Percentiles rank a stretch among this genome's conserved stretches.
Evolutionary conservation across 116 monocot species (phyloP).

Genomic region (Posidonia oceanica): DNA sequence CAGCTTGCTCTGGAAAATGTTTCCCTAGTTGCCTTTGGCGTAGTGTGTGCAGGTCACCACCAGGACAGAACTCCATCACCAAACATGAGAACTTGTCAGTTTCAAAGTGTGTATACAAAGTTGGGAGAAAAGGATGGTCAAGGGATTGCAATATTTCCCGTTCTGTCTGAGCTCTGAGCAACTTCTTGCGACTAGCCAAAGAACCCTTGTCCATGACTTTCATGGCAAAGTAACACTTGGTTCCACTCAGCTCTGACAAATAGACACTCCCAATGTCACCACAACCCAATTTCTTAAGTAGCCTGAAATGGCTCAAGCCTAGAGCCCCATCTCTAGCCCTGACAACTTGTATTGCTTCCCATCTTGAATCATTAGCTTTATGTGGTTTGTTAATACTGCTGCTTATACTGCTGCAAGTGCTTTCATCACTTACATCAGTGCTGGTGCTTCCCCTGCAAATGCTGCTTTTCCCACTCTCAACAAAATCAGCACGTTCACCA

Average conservation of each 20-base stretch:
- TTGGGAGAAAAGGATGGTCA: constrained; percentile 55
- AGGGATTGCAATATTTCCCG: constrained; percentile 43
- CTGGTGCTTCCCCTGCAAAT: constrained; percentile 47
- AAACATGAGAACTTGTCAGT: constrained; percentile 54
- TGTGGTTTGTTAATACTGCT: constrained; percentile 38
- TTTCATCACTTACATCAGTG: constrained; percentile 45
- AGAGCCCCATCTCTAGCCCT: constrained; percentile 24
- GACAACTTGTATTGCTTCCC: constrained; percentile 38
- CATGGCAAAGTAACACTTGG: constrained; percentile 44
- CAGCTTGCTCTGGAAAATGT: constrained; percentile 47
- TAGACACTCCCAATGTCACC: constrained; percentile 60
- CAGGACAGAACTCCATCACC: constrained; percentile 62
- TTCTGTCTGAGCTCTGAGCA: constrained; percentile 48
- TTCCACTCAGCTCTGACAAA: constrained; percentile 37
- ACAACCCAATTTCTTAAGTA: constrained; percentile 37
- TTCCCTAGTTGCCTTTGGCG: constrained; percentile 51
- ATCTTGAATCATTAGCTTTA: constrained; percentile 48
- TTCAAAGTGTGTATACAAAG: constrained; percentile 44
- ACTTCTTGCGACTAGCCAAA: constrained; percentile 36
- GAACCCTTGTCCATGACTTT: constrained; percentile 53
- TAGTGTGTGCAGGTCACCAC: constrained; percentile 46
- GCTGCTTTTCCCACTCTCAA: constrained; percentile 56
- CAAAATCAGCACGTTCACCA: constrained; percentile 24
- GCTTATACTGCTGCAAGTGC: constrained; percentile 41
- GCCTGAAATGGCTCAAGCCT: constrained; percentile 44